Base-by-base conservation (phyloP, 2,329 filamentous ascomycete species). In the Cladophialophora chaetospira region DNA sequence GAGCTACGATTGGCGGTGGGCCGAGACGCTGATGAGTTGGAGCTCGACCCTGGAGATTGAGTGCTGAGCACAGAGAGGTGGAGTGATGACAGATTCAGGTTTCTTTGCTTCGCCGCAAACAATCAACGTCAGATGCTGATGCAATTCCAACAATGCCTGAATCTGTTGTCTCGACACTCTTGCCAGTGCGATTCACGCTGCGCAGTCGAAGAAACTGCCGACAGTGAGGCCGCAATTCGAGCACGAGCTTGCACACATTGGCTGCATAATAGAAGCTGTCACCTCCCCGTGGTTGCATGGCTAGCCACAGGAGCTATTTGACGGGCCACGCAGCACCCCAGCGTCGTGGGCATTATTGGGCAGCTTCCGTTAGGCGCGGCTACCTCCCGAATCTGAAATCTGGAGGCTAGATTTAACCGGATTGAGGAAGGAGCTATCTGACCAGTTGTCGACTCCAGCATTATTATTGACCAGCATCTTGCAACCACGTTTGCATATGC, bases 251-350 rank as follows among this genome's bases (percentile, higher is more conserved):
- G 15, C 36, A 8, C 23, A 19, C 23, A 6, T 19, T 40, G 36
- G 33, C 17, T 11, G 36, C 15, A 11, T 21, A 15, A 40, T 15
- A 19, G 36, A 21, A 40, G 36, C 36, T 40, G 17, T 40, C 36
- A 25, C 46, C 26, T 8, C 15, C 19, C 46, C 29, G 31, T 35
- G 31, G 15, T 49, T 38, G 46, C 29, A 33, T 49, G 19, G 46
- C 31, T 49, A 49, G 46, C 46, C 46, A 49, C 46, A 49, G 29
- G 46, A 49, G 17, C 46, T 49, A 49, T 49, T 49, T 49, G 46
- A 49, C 10, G 21, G 46, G 35, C 46, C 46, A 49, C 46, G 17
- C 31, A 38, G 19, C 33, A 11, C 31, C 17, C 31, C 3, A 23
- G 36, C 36, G 9, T 40, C 4, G 23, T 40, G 17, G 36, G 23